Conservation (phyloP, 192 early-diverging fungal species). For the Mortierella claussenii region DNA sequence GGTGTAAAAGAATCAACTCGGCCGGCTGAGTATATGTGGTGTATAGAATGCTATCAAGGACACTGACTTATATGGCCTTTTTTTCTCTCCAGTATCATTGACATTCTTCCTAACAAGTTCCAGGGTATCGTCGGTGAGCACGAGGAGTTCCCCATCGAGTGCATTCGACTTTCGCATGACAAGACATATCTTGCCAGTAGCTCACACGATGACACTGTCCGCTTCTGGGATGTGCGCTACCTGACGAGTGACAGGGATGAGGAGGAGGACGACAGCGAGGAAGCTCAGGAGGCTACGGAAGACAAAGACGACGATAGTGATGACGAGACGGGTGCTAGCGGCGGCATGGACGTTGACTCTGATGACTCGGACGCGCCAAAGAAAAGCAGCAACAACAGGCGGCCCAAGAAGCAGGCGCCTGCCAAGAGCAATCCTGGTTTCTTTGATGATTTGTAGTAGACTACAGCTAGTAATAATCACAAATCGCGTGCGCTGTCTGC, state of each 20-base stretch:
- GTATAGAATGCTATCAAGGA: background rate
- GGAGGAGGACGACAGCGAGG: constrained; percentile 58
- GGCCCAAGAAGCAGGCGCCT: constrained; percentile 40
- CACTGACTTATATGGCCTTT: background rate
- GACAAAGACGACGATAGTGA: constrained; percentile 56
- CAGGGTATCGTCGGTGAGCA: constrained; percentile 92
- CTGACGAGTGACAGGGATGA: constrained; percentile 61
- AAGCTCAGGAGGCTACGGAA: constrained; percentile 56
- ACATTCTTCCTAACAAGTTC: constrained; percentile 91
- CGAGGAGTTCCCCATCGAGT: constrained; percentile 90
- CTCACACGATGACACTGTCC: constrained; percentile 87
- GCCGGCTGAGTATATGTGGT: too few species aligned
- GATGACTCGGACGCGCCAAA: constrained; percentile 52
- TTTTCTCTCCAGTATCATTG: constrained; percentile 67
- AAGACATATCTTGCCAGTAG: constrained; percentile 81
- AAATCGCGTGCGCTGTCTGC: background rate
- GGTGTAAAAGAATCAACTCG: too few species aligned
- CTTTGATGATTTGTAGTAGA: constrained; percentile 51
- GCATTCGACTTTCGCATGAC: constrained; percentile 76
- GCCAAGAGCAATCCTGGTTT: constrained; percentile 26
- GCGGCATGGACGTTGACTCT: constrained; percentile 45
- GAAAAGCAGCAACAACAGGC: constrained; percentile 30
- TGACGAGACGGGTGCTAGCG: constrained; percentile 31
- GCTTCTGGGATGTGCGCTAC: constrained; percentile 88
- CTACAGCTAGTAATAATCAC: too few species aligned